Evolutionary conservation across 2,329 filamentous ascomycete genomes (phyloP).

Genomic region (Cordyceps cicadae): DNA sequence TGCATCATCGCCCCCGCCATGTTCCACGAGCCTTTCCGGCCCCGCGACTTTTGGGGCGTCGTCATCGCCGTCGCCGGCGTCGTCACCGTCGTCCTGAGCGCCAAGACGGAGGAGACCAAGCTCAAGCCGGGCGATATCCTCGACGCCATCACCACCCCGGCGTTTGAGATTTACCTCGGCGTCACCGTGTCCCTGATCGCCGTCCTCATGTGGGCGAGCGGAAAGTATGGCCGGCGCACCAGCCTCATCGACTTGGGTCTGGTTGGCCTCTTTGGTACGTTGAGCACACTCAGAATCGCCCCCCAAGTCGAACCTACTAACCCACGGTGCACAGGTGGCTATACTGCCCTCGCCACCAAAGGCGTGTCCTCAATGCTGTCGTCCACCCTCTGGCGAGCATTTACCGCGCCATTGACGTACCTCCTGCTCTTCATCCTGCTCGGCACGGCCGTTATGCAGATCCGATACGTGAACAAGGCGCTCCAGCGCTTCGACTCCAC

Average conservation of each 20-base stretch:
- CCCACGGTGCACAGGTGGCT: slow-evolving; percentile 56
- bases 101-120: slow-evolving; percentile 81
- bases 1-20: slow-evolving; percentile 93
- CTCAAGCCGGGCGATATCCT: slow-evolving; percentile 85
- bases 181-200: slow-evolving; percentile 68
- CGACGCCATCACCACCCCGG: slow-evolving; percentile 76
- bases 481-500: slow-evolving; percentile 94
- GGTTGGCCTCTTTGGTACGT: slow-evolving; percentile 82
- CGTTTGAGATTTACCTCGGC: slow-evolving; percentile 83
- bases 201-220: slow-evolving; percentile 72
- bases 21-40: slow-evolving; percentile 82
- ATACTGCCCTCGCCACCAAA: slow-evolving; percentile 94
- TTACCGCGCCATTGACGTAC: slow-evolving; percentile 89
- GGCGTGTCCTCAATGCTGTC: slow-evolving; percentile 93
- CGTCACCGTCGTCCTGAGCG: slow-evolving; percentile 86
- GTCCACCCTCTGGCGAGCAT: slow-evolving; percentile 77
- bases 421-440: slow-evolving; percentile 71
- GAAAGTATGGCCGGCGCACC: slow-evolving; percentile 71
- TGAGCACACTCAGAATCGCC: not conserved
- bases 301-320: slow-evolving; percentile 3
- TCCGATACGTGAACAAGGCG: slow-evolving; percentile 84
- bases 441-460: slow-evolving; percentile 86
- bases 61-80: slow-evolving; percentile 79
- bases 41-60: slow-evolving; percentile 79
- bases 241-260: slow-evolving; percentile 90